These are phyloP conservation scores for Thermochaetoides dissita DNA, from an alignment of 2,329 filamentous ascomycete genomes.

Conservation along the genomic window DNA sequence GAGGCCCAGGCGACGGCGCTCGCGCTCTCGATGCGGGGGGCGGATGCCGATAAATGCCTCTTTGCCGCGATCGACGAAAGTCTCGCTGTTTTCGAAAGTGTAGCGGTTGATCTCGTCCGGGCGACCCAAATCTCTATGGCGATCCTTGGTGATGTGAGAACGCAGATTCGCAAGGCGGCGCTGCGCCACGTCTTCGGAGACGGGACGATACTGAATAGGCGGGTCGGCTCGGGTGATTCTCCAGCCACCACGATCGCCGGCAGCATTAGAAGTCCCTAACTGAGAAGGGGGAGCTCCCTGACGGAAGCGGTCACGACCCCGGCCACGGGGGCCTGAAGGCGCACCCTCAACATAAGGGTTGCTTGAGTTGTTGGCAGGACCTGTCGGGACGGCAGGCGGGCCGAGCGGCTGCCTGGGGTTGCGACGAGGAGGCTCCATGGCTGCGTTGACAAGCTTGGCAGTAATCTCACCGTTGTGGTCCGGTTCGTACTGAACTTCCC, in stretches of 20 bases:
- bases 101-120: constrained; percentile 53
- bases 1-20: constrained; percentile 20
- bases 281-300: background rate
- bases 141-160: constrained; percentile 30
- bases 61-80: constrained; percentile 57
- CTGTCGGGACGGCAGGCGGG: constrained; percentile 11
- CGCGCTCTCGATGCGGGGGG: constrained; percentile 40
- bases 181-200: constrained; percentile 48
- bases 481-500: constrained; percentile 59
- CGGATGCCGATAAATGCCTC: constrained; percentile 55
- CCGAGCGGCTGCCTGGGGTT: constrained; percentile 10
- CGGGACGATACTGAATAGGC: constrained; percentile 37
- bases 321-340: constrained; percentile 17
- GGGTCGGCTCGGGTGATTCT: constrained; percentile 28
- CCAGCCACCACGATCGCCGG: constrained; percentile 8
- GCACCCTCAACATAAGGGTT: constrained; percentile 15
- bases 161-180: constrained; percentile 47
- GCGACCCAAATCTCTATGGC: constrained; percentile 28
- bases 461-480: constrained; percentile 39
- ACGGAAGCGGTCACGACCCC: constrained; percentile 10
- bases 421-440: constrained; percentile 17
- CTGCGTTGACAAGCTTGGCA: constrained; percentile 40
- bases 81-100: constrained; percentile 53
- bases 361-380: constrained; percentile 7
- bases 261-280: background rate